Percentiles rank a stretch among this genome's conserved stretches.
Conservation (phyloP, 2,329 filamentous ascomycete species). For the Claviceps digitariae region DNA sequence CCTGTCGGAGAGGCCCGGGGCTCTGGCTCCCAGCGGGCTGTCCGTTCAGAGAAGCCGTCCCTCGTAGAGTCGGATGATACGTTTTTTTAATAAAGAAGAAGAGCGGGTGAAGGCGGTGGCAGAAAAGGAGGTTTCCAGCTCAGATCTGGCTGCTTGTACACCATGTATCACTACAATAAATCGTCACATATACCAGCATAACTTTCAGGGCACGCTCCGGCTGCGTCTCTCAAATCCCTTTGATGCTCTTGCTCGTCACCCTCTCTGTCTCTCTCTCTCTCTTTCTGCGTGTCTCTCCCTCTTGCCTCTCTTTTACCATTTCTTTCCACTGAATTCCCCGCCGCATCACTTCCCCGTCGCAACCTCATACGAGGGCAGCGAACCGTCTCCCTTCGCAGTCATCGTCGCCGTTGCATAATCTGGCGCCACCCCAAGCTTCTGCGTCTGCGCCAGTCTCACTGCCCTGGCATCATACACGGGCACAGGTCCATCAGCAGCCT, state of each 20-base stretch:
- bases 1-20: background rate
- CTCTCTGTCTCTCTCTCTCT: too few relatives aligned
- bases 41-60: background rate
- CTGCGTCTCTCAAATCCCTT: background rate
- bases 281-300: too few relatives aligned
- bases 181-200: background rate
- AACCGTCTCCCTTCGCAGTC: background rate
- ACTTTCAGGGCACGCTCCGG: background rate
- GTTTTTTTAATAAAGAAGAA: background rate
- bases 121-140: background rate
- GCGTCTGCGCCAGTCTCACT: background rate
- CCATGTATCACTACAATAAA: background rate
- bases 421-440: background rate
- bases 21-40: background rate
- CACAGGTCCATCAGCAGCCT: background rate
- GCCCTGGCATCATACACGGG: background rate
- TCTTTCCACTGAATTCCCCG: background rate
- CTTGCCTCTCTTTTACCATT: too few relatives aligned
- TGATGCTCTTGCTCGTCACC: background rate
- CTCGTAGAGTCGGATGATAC: background rate
- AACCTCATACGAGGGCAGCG: background rate
- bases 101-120: too few relatives aligned
- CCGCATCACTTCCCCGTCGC: background rate
- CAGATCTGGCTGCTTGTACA: background rate
- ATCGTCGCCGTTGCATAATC: background rate